phyloP scores from a whole-genome alignment of 139 green algal genomes.

The Marvania coccoides region DNA sequence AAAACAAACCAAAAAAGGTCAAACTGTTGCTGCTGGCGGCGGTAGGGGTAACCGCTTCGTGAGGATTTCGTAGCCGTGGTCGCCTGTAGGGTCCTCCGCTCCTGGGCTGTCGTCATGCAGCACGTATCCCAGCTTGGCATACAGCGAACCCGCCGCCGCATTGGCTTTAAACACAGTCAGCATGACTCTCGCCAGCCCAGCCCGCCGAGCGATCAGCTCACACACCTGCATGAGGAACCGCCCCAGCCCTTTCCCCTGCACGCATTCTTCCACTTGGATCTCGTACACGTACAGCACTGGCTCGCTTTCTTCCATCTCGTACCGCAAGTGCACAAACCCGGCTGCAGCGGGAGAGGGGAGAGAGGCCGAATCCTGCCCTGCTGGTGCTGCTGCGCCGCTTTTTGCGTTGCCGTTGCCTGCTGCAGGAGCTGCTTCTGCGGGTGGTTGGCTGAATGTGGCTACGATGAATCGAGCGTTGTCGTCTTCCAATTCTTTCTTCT shows the following conservation, averaged over 20 bases:
- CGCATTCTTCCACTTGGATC: conserved; percentile 12
- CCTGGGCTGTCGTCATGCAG: conserved; percentile 10
- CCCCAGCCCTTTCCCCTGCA: conserved; percentile 34
- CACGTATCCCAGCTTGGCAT: conserved; percentile 25
- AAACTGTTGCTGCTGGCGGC: not conserved
- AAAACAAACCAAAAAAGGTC: not conserved
- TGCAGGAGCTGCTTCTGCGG: not conserved
- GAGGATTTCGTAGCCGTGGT: conserved; percentile 25
- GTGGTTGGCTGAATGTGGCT: not conserved
- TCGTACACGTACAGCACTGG: conserved; percentile 48
- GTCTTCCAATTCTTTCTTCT: conserved; percentile 30
- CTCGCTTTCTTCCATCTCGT: conserved; percentile 30
- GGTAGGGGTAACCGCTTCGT: conserved; percentile 7
- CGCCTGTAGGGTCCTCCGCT: not conserved
- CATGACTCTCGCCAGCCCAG: conserved; percentile 28
- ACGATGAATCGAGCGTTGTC: conserved; percentile 29
- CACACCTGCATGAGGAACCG: conserved; percentile 38
- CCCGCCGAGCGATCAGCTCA: conserved; percentile 28
- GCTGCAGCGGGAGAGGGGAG: not conserved
- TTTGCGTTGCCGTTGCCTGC: not conserved
- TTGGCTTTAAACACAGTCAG: conserved; percentile 45
- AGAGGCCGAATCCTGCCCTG: not conserved
- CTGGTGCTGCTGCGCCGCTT: not conserved
- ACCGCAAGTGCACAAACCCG: conserved; percentile 43
- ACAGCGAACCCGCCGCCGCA: conserved; percentile 20